Base-by-base conservation (phyloP, 2,329 filamentous ascomycete species). In the Immersiporthe knoxdaviesiana region DNA sequence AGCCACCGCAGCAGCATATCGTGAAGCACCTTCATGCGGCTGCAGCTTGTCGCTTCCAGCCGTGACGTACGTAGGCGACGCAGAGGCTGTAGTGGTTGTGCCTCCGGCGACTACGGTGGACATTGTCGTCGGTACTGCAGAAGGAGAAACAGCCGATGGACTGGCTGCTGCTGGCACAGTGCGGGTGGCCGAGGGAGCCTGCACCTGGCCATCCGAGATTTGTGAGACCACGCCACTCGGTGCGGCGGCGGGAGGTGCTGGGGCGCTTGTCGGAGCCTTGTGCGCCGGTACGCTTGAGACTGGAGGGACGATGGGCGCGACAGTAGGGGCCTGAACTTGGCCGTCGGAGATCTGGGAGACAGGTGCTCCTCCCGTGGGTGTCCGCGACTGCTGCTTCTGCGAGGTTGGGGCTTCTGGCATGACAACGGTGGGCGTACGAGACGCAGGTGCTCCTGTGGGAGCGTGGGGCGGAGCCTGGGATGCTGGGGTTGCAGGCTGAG, bases 21-120 rank as follows among this genome's bases (percentile, higher is more conserved):
- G 47, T 4, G 63, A 65, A 18, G 52, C 30, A 18, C 50, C 63
- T 12, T 21, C 10, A 3, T 52, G 32, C 6, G 63, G 63, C n/a
- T 56, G 63, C 47, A 65, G 7, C 63, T 65, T 54, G 12, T 27
- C 30, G 47, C 63, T 37, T 18, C 47, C 47, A 41, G 50, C 63
- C 3, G 62, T 64, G 18, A 30, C 44, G 35, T 10, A 35, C 1
- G 62, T 64, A 5, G 44, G n/a, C 30, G 61, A 30, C 52, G 62
- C 62, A 16, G 62, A 52, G 30, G 61, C 27, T 12, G 61, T 27
- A 35, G 39, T 41, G 12, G 24, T 41, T 11, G 24, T 27, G 21
- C 37, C 39, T 24, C 24, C 27, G 12, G 27, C 41, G 24, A 16
- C 41, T 37, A 2, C 11, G 27, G 44, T 27, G 7, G 21, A 24